Evolutionary conservation across 1,139 yeast genomes (phyloP), one percentile per base, ranked within the genome.

Genomic region (Suzukiozyma palmioleophila): DNA sequence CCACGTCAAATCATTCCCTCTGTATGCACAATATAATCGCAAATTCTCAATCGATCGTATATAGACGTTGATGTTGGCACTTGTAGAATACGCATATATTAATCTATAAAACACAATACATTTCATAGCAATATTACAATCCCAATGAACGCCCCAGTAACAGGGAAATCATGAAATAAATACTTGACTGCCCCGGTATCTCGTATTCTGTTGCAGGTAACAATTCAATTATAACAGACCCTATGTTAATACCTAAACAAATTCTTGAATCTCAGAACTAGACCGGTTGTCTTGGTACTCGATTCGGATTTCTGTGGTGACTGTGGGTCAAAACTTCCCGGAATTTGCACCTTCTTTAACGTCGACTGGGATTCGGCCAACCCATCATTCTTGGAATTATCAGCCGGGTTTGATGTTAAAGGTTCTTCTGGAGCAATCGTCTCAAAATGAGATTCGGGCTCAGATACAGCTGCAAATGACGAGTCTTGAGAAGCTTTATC

Each of bases 261-360:
- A 25, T 64, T 62, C 45, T 54, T 60, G 47, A 69, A 61, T 40
- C 60, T 56, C 18, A 68, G 54, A 35, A 68, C 48, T 39, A 69
- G 53, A 31, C 58, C 52, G 13, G 61, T 69, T 40, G 59, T 52
- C 39, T 49, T 62, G 9, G 36, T 37, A 14, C 16, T 18, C 33
- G 21, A 18, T 9, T 33, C 37, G 6, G 14, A 27, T 9, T 25
- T 26, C 11, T 33, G 22, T 11, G 36, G 36, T 9, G 36, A 33
- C 13, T 15, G 18, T 25, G 30, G 30, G 7, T 8, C 11, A 26
- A 33, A 33, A 25, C 30, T 33, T 8, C 37, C 37, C 18, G 45
- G 35, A 6, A 26, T 36, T 15, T 34, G 41, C 16, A 36, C 15
- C 22, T 44, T 39, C 14, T 28, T 14, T 13, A 28, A 28, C 6